These are phyloP conservation scores for Globisporangium paddicum DNA, from an alignment of 352 stramenopile species.

Conservation along the genomic window DNA sequence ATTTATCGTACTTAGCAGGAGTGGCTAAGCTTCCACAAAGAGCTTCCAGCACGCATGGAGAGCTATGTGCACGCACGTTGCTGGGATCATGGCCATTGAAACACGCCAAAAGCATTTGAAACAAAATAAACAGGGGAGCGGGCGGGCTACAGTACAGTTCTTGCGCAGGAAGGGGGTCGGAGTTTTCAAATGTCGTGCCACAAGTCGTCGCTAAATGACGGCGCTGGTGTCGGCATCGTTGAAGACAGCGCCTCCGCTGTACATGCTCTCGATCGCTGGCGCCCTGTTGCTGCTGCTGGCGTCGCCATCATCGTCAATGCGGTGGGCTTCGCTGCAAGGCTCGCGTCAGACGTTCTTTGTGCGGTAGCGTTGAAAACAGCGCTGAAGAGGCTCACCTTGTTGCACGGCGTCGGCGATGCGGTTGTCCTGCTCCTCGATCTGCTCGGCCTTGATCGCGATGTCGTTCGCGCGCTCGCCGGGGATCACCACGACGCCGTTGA, in stretches of 20 bases:
- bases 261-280: no score
- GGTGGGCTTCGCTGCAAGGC: not conserved
- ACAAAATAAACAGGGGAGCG: no score
- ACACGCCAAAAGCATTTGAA: no score
- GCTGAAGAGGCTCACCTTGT: conserved; percentile 70
- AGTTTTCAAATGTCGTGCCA: conserved; percentile 9
- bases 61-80: not conserved
- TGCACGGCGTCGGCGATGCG: conserved; percentile 75
- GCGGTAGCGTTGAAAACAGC: conserved; percentile 75
- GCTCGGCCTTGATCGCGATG: conserved; percentile 62
- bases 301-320: not conserved
- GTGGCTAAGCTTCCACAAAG: no score
- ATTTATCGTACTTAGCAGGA: not conserved
- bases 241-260: not conserved
- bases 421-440: conserved; percentile 78
- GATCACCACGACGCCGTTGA: conserved; percentile 82
- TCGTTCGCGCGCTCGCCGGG: conserved; percentile 64
- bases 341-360: conserved; percentile 58
- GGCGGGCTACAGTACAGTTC: no score
- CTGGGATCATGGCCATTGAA: no score
- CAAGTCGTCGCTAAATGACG: conserved; percentile 12
- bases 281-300: not conserved
- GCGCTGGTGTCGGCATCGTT: not conserved
- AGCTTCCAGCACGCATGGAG: no score
- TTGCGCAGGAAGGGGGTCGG: not conserved